Evolutionary conservation across 148 eudicot genomes (phyloP), one percentile per base, ranked within the genome.

Genomic region (Polygonum maritimum): DNA sequence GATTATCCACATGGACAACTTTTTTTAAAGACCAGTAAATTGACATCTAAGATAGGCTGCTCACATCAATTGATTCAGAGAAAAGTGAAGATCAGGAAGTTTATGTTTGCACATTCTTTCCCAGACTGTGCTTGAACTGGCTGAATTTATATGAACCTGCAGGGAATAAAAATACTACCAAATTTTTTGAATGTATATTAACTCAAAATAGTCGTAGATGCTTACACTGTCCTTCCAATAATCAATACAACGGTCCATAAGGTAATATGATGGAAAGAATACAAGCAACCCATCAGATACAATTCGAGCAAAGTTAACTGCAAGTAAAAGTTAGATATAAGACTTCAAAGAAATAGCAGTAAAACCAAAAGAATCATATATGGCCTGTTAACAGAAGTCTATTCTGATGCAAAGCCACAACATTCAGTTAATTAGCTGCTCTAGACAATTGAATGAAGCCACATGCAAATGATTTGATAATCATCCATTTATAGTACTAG

Each of bases 301-400:
- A 75, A 92, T 92, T 75, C 99, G 90, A 82, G 99, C 92, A 76
- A 92, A 88, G 86, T 95, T 95, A 62, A 95, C 99, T 95, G 92
- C 79, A 81, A 44, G 75, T 67, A 21, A 67, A 41, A 33, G 0
- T 36, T 36, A 67, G 69, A 60, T 13, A 67, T 35, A 36, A 36
- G 19, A 67, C 71, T 35, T 35, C 41, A 67, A 44, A 67, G 9
- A 45, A 10, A 19, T 36, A 72, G 14, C 52, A 72, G 75, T 72
- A 67, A 38, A 14, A 33, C 70, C 19, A 13, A 63, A 33, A 13
- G 40, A 8, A 63, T 26, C 69, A 63, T 1, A 57, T 26, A 63
- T 35, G 67, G 35, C 6, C 19, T 54, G 58, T 54, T n/a, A n/a
- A n/a, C 19, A 16, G 22, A n/a, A 6, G 21, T 18, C 15, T 48